A percentile compares a stretch with the other conserved stretches of the same genome.
Conservation (phyloP, 768 basidiomycete genomes). For the Omphalotus guepiniiformis region DNA sequence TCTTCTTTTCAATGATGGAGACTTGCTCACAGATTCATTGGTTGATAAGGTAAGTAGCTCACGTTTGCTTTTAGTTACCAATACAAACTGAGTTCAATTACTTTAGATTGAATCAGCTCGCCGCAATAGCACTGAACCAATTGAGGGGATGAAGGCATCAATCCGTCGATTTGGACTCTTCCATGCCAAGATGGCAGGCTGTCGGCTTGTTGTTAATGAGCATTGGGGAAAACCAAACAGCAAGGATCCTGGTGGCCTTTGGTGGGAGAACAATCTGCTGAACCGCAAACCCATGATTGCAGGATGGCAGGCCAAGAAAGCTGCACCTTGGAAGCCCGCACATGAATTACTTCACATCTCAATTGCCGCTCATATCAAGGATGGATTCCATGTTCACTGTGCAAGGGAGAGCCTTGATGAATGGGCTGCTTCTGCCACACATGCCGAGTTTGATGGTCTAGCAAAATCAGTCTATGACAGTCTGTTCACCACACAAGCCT, state of each 20-base stretch:
- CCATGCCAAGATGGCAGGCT: constrained; percentile 15
- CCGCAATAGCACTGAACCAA: not conserved
- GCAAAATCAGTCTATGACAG: constrained; percentile 7
- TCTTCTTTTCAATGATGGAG: constrained; percentile 11
- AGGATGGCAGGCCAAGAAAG: constrained; percentile 14
- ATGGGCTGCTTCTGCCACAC: constrained; percentile 9
- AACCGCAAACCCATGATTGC: constrained; percentile 1
- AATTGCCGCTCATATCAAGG: constrained; percentile 14
- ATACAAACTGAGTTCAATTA: not conserved
- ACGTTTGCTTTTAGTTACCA: not conserved
- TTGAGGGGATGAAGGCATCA: not conserved
- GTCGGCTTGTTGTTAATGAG: constrained; percentile 12
- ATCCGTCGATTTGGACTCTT: constrained; percentile 12
- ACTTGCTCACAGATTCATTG: constrained; percentile 10
- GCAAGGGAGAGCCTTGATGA: not conserved
- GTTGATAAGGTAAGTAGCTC: constrained; percentile 7
- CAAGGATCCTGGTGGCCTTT: constrained; percentile 7
- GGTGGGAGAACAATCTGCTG: constrained; percentile 5
- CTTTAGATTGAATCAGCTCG: not conserved
- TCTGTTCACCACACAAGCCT: constrained; percentile 8
- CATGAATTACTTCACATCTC: constrained; percentile 15
- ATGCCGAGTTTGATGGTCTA: constrained; percentile 9
- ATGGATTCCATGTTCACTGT: constrained; percentile 12
- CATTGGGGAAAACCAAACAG: constrained; percentile 15
- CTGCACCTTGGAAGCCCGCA: constrained; percentile 9